phyloP scores from a whole-genome alignment of 2,329 filamentous ascomycete species.

The Tolypocladium ovalisporum region DNA sequence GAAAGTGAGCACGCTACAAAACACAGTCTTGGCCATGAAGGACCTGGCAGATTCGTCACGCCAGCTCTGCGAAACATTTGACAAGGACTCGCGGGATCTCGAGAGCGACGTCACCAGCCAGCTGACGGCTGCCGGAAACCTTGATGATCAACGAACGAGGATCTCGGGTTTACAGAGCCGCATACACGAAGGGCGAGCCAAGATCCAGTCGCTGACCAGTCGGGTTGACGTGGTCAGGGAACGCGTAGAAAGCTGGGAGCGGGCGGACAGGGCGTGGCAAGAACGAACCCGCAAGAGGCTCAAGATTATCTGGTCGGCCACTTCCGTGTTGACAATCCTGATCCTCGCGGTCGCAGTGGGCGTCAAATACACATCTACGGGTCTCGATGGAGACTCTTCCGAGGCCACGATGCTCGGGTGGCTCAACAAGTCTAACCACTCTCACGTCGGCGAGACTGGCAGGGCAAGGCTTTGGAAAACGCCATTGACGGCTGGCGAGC shows the following conservation, averaged over 20 bases:
- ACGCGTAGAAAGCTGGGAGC: conserved; percentile 57
- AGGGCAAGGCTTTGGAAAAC: conserved; percentile 15
- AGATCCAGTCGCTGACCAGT: conserved; percentile 46
- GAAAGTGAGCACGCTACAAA: conserved; percentile 53
- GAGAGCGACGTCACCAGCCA: conserved; percentile 49
- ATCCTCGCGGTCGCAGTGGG: conserved; percentile 31
- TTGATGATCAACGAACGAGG: conserved; percentile 52
- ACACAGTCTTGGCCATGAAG: conserved; percentile 52
- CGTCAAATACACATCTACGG: conserved; percentile 10
- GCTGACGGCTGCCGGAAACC: conserved; percentile 48
- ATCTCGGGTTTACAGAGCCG: conserved; percentile 52
- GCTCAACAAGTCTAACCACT: conserved; percentile 5
- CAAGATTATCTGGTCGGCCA: conserved; percentile 52
- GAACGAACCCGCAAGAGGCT: conserved; percentile 54
- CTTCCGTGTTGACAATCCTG: conserved; percentile 35
- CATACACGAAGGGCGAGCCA: conserved; percentile 47
- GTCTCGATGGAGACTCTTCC: neutral
- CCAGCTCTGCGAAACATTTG: conserved; percentile 47
- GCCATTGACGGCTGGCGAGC: conserved; percentile 19
- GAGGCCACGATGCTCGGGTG: neutral
- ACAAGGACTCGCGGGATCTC: conserved; percentile 46
- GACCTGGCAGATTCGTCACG: conserved; percentile 54
- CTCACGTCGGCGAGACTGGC: conserved; percentile 9
- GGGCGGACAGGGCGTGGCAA: conserved; percentile 55
- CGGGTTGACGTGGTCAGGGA: conserved; percentile 54